Base-by-base conservation (phyloP, 1,284 basidiomycete species). In the Ganoderma multipileum region DNA sequence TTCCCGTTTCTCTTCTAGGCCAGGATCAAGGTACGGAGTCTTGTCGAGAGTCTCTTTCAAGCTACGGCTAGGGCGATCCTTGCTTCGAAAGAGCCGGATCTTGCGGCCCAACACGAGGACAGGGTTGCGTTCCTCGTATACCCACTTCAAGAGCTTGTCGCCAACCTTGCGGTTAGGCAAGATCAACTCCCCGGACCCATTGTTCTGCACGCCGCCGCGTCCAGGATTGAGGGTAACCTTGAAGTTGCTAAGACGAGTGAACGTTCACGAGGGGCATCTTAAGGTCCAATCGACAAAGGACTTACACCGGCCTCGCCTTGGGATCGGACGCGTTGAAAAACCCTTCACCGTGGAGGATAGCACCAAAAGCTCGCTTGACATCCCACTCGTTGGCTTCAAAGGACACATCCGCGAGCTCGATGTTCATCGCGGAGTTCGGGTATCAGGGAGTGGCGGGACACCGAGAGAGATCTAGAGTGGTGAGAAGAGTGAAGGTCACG, bases 11-110 rank as follows among this genome's bases (percentile, higher is more conserved):
- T 87, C 85, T 66, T 89, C 89, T 1, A 87, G 83, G 30, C 86
- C 83, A 0, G 91, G 91, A 70, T 87, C 79, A 18, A 89, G 81
- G 73, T 87, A 93, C 0, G 86, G 87, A 0, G 89, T 88, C 76
- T 89, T 91, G 64, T 77, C 75, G 28, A 80, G 70, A 5, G 68
- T 72, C 18, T 74, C 73, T 20, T 65, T 69, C 18, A 76, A 42
- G n/a, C 69, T 63, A 20, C 52, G 62, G 1, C 63, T 47, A 2
- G 74, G 74, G 47, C 65, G 65, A 20, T 71, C 72, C 50, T 72
- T 68, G 30, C 69, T 67, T 5, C 70, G 73, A n/a, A 70, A 73
- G 33, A 79, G 74, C 39, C 72, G 71, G 14, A 77, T 54, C 61
- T 69, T 79, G 61, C 77, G 79, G 0, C 66, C 76, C 62, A 76